Evolutionary conservation across 345 rosid species (phyloP), one percentile per base, ranked within the genome.

Genomic region (Linum usitatissimum): DNA sequence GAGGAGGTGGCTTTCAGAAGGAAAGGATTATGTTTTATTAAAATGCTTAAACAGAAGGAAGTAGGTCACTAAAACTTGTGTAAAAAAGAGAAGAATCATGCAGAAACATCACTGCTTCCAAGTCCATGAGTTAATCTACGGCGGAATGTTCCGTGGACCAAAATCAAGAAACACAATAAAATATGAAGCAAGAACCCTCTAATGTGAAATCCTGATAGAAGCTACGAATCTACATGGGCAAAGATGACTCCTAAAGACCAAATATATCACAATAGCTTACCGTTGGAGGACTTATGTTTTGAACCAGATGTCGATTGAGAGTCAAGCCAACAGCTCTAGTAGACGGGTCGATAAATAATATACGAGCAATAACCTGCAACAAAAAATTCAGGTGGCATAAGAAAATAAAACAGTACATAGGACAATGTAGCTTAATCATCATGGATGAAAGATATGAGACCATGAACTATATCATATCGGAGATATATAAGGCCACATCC

Each of bases 281-380:
- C 71, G 73, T 62, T 60, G 88, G 85, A 65, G 97, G 97, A 71
- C 86, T 81, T 67, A 70, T 81, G 71, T 90, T 86, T 57, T 75
- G 84, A 73, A 90, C 72, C 75, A 93, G 91, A 77, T 85, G 77
- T 9, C 84, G 91, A 77, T 87, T 93, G 73, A 93, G 70, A 45
- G 99, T 90, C 88, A 93, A 83, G 69, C 96, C 96, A 63, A 93
- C 76, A 65, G 99, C 99, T 77, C 99, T 86, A 64, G 91, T 83
- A 66, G 85, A 79, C 63, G 97, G 96, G 82, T 93, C 99, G 19
- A 87, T 70, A 74, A 90, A 93, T 66, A 93, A 71, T 77, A 93
- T 83, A 45, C 96, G 85, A 63, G 99, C 96, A 73, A 79, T 86
- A 69, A 93, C 94, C 99, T 93, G 82, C 66, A 62, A 21, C 31